These are phyloP conservation scores for Puccinia horiana DNA, from an alignment of 1,284 basidiomycete species.

Conservation along the genomic window DNA sequence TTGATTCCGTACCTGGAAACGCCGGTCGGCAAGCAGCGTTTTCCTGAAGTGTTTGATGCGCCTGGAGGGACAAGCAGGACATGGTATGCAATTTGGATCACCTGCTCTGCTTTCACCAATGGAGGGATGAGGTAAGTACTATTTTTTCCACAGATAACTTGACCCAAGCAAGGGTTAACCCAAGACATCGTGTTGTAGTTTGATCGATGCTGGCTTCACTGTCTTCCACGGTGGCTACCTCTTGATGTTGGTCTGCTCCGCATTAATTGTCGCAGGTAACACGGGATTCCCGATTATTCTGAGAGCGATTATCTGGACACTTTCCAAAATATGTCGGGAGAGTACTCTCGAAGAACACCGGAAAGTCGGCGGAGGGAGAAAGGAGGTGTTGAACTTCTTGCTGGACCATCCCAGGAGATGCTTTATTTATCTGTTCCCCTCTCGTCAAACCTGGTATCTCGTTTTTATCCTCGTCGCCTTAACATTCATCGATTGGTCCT, in stretches of 20 bases:
- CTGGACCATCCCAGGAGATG: constrained; percentile 87
- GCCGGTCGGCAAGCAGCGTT: constrained; percentile 46
- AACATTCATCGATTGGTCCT: constrained; percentile 84
- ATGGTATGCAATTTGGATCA: constrained; percentile 83
- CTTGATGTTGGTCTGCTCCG: constrained; percentile 63
- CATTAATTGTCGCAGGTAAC: constrained; percentile 24
- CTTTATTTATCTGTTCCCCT: constrained; percentile 92
- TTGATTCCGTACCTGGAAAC: constrained; percentile 56
- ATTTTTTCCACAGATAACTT: not conserved
- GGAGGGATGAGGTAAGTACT: constrained; percentile 66
- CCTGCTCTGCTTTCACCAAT: constrained; percentile 84
- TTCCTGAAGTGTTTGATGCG: constrained; percentile 55
- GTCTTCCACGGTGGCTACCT: constrained; percentile 72
- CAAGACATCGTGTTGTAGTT: not conserved
- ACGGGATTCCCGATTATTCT: constrained; percentile 55
- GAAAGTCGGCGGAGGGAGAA: constrained; percentile 55
- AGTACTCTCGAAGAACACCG: constrained; percentile 55
- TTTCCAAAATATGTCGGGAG: constrained; percentile 69
- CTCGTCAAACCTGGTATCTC: constrained; percentile 87
- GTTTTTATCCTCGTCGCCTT: constrained; percentile 69
- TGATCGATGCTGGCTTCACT: constrained; percentile 46
- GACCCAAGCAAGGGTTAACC: not conserved
- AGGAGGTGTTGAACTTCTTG: constrained; percentile 85
- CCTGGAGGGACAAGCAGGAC: constrained; percentile 51
- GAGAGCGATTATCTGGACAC: constrained; percentile 65